Percentiles rank a stretch among this genome's conserved stretches.
phyloP scores from a whole-genome alignment of 306 rosid species.

The Macrotyloma uniflorum region DNA sequence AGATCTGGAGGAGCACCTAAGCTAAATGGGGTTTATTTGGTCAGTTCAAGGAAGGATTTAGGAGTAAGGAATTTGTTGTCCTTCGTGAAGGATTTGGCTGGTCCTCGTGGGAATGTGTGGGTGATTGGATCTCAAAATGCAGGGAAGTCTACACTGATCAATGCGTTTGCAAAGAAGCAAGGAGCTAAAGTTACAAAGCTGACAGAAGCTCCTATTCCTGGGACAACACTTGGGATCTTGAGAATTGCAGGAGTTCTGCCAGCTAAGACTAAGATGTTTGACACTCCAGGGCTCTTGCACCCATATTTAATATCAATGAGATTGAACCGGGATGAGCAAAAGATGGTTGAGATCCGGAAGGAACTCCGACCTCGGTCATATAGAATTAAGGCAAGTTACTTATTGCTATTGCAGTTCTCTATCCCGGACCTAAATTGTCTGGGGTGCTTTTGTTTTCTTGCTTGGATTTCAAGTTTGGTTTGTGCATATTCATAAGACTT shows the following conservation, averaged over 20 bases:
- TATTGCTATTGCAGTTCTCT: constrained; percentile 9
- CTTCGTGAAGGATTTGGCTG: constrained; percentile 74
- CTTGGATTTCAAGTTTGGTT: constrained; percentile 18
- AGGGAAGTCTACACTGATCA: constrained; percentile 93
- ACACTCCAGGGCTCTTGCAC: constrained; percentile 91
- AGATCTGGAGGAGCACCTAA: constrained; percentile 82
- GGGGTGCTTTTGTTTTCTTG: constrained; percentile 14
- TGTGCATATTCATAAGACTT: constrained; percentile 19
- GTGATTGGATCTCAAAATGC: constrained; percentile 97
- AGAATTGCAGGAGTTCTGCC: constrained; percentile 89
- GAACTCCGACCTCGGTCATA: constrained; percentile 84
- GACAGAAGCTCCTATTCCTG: constrained; percentile 95
- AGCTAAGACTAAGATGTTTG: constrained; percentile 89
- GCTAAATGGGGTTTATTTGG: constrained; percentile 77
- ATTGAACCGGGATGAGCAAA: constrained; percentile 86
- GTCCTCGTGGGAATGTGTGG: constrained; percentile 99
- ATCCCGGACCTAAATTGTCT: neutral
- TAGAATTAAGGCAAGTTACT: constrained; percentile 77
- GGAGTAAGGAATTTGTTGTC: constrained; percentile 80
- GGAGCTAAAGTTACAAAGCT: constrained; percentile 79
- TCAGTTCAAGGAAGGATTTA: constrained; percentile 80
- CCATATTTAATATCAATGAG: constrained; percentile 82
- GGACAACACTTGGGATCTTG: constrained; percentile 90
- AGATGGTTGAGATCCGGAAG: constrained; percentile 90
- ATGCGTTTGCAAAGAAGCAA: constrained; percentile 77